phyloP scores from a whole-genome alignment of 305 asterid genomes.

The Fraxinus sp. region DNA sequence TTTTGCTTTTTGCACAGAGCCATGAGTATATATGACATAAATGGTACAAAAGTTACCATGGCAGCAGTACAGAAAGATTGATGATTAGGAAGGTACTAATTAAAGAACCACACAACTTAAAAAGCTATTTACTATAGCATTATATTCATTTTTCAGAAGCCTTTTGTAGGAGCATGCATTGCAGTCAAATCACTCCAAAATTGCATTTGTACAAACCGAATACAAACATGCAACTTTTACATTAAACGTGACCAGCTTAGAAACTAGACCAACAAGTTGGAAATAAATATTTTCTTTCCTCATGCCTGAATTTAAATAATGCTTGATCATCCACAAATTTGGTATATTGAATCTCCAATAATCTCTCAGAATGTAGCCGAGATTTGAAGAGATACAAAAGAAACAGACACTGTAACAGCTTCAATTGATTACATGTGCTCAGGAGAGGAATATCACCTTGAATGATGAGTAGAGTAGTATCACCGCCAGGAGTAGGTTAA shows the following conservation, averaged over 20 bases:
- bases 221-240: neutral
- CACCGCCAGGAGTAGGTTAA: slow-evolving; percentile 71
- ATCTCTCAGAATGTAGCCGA: neutral
- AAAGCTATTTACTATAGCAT: neutral
- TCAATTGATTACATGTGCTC: neutral
- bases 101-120: neutral
- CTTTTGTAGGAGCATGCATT: neutral
- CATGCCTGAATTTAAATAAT: neutral
- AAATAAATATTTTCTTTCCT: slow-evolving; percentile 5
- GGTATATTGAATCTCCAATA: neutral
- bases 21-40: neutral
- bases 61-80: neutral
- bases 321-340: neutral
- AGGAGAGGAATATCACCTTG: slow-evolving; percentile 62
- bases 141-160: neutral
- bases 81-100: neutral
- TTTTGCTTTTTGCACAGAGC: neutral
- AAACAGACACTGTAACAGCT: slow-evolving; percentile 4
- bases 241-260: slow-evolving; percentile 3
- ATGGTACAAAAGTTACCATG: slow-evolving; percentile 3
- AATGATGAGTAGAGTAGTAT: slow-evolving; percentile 82
- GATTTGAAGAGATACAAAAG: slow-evolving; percentile 6
- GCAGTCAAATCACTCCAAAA: neutral
- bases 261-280: slow-evolving; percentile 1
- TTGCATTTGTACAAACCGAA: neutral